Evolutionary conservation across 2,329 filamentous ascomycete genomes (phyloP).

Genomic region (Xylariomycetidae sp.): DNA sequence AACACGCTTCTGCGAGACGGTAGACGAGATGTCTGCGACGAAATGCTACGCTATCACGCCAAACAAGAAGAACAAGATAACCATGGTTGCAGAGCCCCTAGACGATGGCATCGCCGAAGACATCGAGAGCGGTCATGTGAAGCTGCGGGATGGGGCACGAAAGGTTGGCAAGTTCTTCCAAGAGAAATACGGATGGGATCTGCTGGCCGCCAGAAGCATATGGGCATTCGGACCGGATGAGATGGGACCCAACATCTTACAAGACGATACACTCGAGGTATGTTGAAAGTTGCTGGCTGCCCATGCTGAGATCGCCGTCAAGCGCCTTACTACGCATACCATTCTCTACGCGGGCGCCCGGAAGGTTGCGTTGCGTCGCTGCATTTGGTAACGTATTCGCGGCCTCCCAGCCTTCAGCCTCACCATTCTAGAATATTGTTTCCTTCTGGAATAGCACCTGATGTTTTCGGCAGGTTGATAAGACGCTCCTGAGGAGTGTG

Average conservation of each 20-base stretch:
- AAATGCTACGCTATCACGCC: constrained; percentile 97
- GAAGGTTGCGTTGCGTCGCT: constrained; percentile 17
- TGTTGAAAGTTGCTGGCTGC: too few relatives aligned
- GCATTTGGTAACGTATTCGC: constrained; percentile 17
- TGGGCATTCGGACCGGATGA: constrained; percentile 99
- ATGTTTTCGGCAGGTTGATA: constrained; percentile 64
- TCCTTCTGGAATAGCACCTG: constrained; percentile 20
- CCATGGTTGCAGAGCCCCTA: constrained; percentile 94
- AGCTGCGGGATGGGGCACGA: constrained; percentile 86
- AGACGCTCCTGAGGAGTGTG: constrained; percentile 80
- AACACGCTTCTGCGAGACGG: constrained; percentile 95
- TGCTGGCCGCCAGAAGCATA: constrained; percentile 88
- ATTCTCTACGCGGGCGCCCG: constrained; percentile 8
- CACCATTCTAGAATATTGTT: constrained; percentile 17
- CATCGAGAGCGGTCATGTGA: constrained; percentile 86
- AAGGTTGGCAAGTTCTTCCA: constrained; percentile 97
- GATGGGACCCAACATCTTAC: constrained; percentile 87
- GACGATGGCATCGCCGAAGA: constrained; percentile 93
- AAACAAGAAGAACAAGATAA: constrained; percentile 99
- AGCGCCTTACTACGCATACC: constrained; percentile 23
- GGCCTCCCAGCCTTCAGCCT: constrained; percentile 14
- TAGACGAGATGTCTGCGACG: constrained; percentile 93
- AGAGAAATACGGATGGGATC: constrained; percentile 94
- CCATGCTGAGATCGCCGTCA: too few relatives aligned
- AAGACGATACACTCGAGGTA: constrained; percentile 91